Evolutionary conservation across 345 rosid species (phyloP).

Genomic region (Hevea brasiliensis): DNA sequence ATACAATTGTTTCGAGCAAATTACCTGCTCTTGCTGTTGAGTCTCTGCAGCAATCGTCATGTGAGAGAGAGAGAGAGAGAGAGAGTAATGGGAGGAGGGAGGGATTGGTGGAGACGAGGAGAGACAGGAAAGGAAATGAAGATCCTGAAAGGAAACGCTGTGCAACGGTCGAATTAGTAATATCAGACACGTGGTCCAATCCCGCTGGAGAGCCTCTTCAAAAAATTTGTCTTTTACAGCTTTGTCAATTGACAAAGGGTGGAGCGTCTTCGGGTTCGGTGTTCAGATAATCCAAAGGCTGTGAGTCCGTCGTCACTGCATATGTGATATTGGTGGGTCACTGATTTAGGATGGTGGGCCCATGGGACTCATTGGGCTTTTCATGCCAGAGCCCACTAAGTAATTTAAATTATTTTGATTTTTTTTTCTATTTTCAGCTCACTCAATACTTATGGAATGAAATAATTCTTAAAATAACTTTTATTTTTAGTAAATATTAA

Average conservation of each 20-base stretch:
- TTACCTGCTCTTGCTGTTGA: slow-evolving; percentile 61
- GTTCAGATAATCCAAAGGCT: no score
- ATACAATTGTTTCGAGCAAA: no score
- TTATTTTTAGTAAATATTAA: no score
- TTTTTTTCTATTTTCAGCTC: no score
- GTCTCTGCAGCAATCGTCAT: slow-evolving; percentile 75
- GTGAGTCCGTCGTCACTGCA: not conserved
- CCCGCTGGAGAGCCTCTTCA: slow-evolving; percentile 17
- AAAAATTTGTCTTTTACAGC: not conserved
- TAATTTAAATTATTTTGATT: no score
- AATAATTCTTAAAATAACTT: no score
- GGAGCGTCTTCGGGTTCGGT: slow-evolving; percentile 37
- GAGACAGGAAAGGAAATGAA: slow-evolving; percentile 18
- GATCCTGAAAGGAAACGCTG: slow-evolving; percentile 12
- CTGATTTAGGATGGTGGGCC: not conserved
- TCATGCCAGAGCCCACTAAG: not conserved
- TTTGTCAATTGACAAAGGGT: no score
- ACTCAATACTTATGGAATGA: no score
- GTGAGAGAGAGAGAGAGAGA: slow-evolving; percentile 12
- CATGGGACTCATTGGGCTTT: no score
- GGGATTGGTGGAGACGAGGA: slow-evolving; percentile 3
- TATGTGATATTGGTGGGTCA: slow-evolving; percentile 3
- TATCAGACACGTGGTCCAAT: slow-evolving; percentile 49
- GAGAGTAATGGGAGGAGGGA: not conserved
- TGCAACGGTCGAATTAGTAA: slow-evolving; percentile 63